Base-by-base conservation (phyloP, 495 filamentous ascomycete species). In the Trichoderma asperelloides region DNA sequence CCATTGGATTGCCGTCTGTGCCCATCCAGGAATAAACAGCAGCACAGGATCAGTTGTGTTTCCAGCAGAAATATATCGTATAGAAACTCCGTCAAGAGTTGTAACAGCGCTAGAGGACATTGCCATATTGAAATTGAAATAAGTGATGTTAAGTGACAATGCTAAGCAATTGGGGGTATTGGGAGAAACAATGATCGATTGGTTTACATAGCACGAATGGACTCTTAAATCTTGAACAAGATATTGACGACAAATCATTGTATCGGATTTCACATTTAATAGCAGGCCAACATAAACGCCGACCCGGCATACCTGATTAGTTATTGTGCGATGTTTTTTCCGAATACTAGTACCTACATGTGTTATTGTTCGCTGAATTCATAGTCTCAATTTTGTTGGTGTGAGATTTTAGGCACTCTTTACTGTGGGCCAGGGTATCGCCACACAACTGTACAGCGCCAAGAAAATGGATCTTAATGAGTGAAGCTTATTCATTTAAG, bases 1-100 rank as follows among this genome's bases (percentile, higher is more conserved):
- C 65, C 68, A 73, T 43, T 67, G 65, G 30, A 68, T 68, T 1
- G 70, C 69, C 4, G 71, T 73, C 39, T 73, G 71, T 16, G 43
- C 49, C 71, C 71, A 71, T 33, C 71, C 71, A 12, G 71, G 3
- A 39, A 73, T 65, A 37, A 73, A 70, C 23, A 73, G 69, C 7
- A 73, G 25, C 60, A 68, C 68, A 16, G 71, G 71, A 2, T 37
- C 68, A 1, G 68, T 57, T 1, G 27, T 3, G 6, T 69, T 65
- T 0, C 71, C 71, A 15, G 65, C 62, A 28, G 71, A 68, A 49
- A 45, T 45, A 67, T 73, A 71, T 1, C 40, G 68, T 7, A 73
- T 68, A 25, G 66, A 62, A 13, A 73, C 70, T 23, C 70, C 68
- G 67, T 71, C 69, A 18, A 69, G 37, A 45, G 62, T 64, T 7